These are phyloP conservation scores for Pseudogymnoascus sp. DNA, from an alignment of 2,329 filamentous ascomycete species.

Conservation along the genomic window DNA sequence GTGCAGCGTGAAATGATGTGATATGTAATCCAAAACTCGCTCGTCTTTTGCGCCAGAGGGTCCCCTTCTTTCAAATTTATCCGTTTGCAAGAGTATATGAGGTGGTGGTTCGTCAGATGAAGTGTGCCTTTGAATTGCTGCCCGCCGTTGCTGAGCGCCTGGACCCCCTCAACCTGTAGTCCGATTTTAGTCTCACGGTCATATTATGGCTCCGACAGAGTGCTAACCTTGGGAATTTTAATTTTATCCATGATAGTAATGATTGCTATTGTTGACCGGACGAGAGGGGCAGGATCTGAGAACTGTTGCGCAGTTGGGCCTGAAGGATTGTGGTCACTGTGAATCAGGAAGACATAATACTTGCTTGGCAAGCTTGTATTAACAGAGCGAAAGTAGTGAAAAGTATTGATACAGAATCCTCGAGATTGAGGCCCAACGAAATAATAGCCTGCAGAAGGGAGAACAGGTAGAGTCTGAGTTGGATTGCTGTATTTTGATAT, in stretches of 20 bases:
- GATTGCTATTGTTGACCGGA: neutral
- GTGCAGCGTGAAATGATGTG: conserved; percentile 81
- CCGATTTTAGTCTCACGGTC: conserved; percentile 12
- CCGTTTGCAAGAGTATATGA: conserved; percentile 30
- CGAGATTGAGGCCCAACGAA: neutral
- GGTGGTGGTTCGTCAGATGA: conserved; percentile 57
- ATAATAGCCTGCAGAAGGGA: neutral
- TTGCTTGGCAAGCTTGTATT: conserved; percentile 6
- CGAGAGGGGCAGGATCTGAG: neutral
- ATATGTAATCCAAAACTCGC: conserved; percentile 89
- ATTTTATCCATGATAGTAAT: conserved; percentile 35
- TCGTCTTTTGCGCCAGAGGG: conserved; percentile 37
- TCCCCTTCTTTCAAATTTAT: conserved; percentile 28
- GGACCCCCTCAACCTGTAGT: conserved; percentile 51
- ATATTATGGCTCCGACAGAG: neutral
- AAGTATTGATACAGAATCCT: neutral
- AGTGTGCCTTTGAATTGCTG: conserved; percentile 50
- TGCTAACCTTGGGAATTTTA: conserved; percentile 37
- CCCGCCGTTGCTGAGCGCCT: conserved; percentile 52
- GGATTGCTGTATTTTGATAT: conserved; percentile 1
- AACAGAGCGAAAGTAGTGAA: neutral
- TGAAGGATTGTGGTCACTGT: neutral
- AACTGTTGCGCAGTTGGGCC: neutral
- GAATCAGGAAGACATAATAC: neutral
- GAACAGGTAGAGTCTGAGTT: neutral